Evolutionary conservation across 2,329 filamentous ascomycete species (phyloP).

Genomic region (Penicillium psychrosexuale): DNA sequence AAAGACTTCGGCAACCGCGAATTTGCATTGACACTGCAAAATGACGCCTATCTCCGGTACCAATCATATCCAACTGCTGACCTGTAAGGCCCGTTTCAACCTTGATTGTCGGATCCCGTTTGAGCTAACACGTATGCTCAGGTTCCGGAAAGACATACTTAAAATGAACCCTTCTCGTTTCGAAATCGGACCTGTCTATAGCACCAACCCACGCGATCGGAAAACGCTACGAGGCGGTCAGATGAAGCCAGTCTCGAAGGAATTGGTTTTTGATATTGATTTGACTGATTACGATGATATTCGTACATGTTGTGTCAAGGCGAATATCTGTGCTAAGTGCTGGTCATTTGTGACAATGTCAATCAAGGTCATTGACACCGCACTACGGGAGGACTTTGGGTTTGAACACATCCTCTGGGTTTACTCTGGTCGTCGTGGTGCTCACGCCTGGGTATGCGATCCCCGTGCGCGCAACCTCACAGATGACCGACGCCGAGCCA

Average conservation of each 20-base stretch:
- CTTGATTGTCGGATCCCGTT: neutral
- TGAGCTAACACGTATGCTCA: conserved; percentile 36
- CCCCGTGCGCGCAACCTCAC: conserved; percentile 78
- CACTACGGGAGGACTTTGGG: conserved; percentile 88
- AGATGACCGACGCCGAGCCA: conserved; percentile 77
- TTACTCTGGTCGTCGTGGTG: conserved; percentile 93
- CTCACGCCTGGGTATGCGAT: conserved; percentile 97
- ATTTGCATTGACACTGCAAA: conserved; percentile 92
- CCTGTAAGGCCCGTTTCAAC: conserved; percentile 42
- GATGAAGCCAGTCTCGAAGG: conserved; percentile 86
- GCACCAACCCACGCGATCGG: conserved; percentile 85
- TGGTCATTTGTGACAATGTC: conserved; percentile 99
- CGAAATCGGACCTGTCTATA: conserved; percentile 98
- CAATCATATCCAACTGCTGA: conserved; percentile 72
- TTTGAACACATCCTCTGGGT: conserved; percentile 98
- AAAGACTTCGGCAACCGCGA: conserved; percentile 90
- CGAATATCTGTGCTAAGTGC: conserved; percentile 89
- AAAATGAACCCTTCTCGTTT: conserved; percentile 87
- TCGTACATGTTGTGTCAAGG: conserved; percentile 88
- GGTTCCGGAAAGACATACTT: conserved; percentile 86
- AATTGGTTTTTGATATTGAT: conserved; percentile 98
- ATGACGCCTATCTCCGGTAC: conserved; percentile 89
- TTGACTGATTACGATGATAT: conserved; percentile 98
- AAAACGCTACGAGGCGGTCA: conserved; percentile 75
- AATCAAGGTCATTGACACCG: conserved; percentile 85